Conservation (phyloP, 2,329 filamentous ascomycete genomes). For the Fusarium proliferatum region DNA sequence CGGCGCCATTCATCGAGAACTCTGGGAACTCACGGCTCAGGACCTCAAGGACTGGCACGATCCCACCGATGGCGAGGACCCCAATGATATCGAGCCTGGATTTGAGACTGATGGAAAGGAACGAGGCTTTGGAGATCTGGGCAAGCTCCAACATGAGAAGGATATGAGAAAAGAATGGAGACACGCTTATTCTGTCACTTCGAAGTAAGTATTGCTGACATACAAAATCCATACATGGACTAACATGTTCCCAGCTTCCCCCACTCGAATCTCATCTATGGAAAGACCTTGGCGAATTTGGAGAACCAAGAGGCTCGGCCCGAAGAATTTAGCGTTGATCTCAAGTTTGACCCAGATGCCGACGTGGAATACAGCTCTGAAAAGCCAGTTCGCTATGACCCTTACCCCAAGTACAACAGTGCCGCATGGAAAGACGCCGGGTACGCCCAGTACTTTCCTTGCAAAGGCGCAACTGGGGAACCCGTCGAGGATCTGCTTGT, state of each 20-base stretch:
- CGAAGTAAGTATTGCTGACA: constrained; percentile 50
- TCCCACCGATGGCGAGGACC: constrained; percentile 50
- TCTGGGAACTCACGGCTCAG: constrained; percentile 51
- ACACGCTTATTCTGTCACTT: constrained; percentile 54
- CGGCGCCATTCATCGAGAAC: constrained; percentile 31
- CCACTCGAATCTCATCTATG: constrained; percentile 65
- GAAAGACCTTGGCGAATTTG: constrained; percentile 63
- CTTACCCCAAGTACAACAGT: constrained; percentile 78
- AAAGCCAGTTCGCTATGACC: constrained; percentile 70
- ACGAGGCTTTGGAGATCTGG: constrained; percentile 48
- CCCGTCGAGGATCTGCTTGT: constrained; percentile 70
- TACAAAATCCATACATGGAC: not conserved
- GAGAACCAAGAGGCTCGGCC: constrained; percentile 53
- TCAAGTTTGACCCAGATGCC: constrained; percentile 50
- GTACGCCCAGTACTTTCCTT: constrained; percentile 70
- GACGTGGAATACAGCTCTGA: constrained; percentile 56
- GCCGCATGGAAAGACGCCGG: constrained; percentile 67
- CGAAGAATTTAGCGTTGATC: constrained; percentile 45
- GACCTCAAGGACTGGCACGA: constrained; percentile 53
- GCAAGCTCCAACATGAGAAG: constrained; percentile 54
- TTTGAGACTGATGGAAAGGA: constrained; percentile 52
- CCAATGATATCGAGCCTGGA: constrained; percentile 50
- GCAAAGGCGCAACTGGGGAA: constrained; percentile 71
- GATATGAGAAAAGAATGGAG: constrained; percentile 57
- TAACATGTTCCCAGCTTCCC: constrained; percentile 51